These are phyloP conservation scores for Aureobasidium subglaciale DNA, from an alignment of 2,329 filamentous ascomycete genomes.

Conservation along the genomic window DNA sequence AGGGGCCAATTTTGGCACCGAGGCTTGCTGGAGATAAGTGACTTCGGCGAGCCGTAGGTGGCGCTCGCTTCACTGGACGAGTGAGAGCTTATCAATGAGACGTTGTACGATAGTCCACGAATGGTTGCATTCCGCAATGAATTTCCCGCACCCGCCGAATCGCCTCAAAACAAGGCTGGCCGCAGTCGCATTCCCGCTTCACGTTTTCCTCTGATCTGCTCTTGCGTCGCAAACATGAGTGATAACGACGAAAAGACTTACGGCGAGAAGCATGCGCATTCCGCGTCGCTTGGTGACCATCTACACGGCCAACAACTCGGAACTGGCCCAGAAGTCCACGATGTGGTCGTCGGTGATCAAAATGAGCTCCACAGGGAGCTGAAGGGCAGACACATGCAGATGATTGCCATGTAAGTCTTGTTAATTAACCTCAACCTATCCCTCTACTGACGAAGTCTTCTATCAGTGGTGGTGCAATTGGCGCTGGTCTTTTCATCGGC, in stretches of 20 bases:
- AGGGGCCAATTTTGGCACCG: not conserved
- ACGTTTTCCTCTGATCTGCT: not conserved
- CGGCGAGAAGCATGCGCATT: not conserved
- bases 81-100: slow-evolving; percentile 1
- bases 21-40: slow-evolving; percentile 9
- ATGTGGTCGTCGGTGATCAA: slow-evolving; percentile 2
- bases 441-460: slow-evolving; percentile 21
- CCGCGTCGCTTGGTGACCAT: not conserved
- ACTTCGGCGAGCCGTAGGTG: not conserved
- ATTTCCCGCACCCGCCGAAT: not conserved
- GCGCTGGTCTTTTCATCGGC: slow-evolving; percentile 50
- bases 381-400: slow-evolving; percentile 27
- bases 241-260: not conserved
- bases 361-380: slow-evolving; percentile 1
- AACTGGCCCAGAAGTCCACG: not conserved
- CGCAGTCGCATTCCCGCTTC: not conserved
- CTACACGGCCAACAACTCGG: not conserved
- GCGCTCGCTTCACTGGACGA: not conserved
- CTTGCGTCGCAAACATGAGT: slow-evolving; percentile 4
- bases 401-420: slow-evolving; percentile 26
- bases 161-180: slow-evolving; percentile 2
- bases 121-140: not conserved
- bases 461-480: slow-evolving; percentile 36
- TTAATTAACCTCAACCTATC: not conserved
- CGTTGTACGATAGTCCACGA: not conserved